Evolutionary conservation across 768 basidiomycete species (phyloP), one percentile per base, ranked within the genome.

Genomic region (Phlegmacium glaucopus): DNA sequence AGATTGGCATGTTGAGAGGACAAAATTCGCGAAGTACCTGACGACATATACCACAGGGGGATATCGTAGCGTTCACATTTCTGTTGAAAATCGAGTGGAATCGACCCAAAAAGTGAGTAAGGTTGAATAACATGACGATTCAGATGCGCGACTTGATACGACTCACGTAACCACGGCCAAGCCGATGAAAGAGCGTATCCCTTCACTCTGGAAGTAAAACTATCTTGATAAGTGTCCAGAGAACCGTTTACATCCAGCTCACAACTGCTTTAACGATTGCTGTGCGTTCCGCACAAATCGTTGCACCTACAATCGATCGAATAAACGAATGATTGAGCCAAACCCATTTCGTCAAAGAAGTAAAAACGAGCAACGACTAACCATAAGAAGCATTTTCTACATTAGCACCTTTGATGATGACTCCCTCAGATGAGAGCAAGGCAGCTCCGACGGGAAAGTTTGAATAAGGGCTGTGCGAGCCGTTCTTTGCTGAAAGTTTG

Each of bases 351-450:
- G 22, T 22, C 22, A 5, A 22, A 2, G 5, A 22, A 22, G 22
- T 10, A 39, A 43, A 6, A 13, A 2, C 12, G 17, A 16, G 29
- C 4, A 11, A 27, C 18, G 7, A 57, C 72, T n/a, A 49, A 94
- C 94, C 93, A 58, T 91, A 90, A 0, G 88, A 87, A 0, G 92
- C 93, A 58, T 96, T 97, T 71, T 99, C 96, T 50, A 98, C 78
- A 63, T 96, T 97, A 26, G 87, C 85, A 5, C 95, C 94, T 51
- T 79, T 85, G 49, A 95, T 80, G 16, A 95, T 78, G 8, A 71
- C 64, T 0, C 90, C 90, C 35, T 86, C 79, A 0, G 76, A 61
- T 2, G 83, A 71, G 13, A 97, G 67, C 9, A 97, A 66, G 1
- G 93, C 90, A 0, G 94, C 94, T 0, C 95, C 95, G 12, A 97